A percentile compares a stretch with the other conserved stretches of the same genome.
Evolutionary conservation across 179 eudicot species (phyloP).

Genomic region (Gypsophila paniculata): DNA sequence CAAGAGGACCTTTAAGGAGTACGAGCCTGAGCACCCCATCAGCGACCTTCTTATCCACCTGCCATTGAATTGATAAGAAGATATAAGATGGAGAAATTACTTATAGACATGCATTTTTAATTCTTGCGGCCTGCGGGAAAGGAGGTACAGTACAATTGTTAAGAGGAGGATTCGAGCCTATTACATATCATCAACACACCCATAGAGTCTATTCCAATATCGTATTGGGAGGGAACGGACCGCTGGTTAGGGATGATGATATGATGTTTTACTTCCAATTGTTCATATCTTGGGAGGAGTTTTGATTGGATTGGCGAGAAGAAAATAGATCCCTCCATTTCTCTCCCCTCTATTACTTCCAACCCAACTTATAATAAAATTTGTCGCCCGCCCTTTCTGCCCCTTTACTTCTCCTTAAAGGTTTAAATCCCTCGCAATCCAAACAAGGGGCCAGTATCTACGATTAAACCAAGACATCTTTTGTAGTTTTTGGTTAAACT

Average conservation of each 20-base stretch:
- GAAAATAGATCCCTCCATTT: too few species aligned
- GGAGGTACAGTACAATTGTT: background rate
- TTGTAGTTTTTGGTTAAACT: too few species aligned
- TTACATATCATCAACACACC: background rate
- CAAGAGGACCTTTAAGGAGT: constrained; percentile 84
- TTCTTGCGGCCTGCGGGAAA: background rate
- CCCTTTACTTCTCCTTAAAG: too few species aligned
- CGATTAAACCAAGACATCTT: too few species aligned
- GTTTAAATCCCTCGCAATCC: too few species aligned
- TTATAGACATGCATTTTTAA: background rate
- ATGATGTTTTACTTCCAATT: background rate
- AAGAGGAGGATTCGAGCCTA: background rate
- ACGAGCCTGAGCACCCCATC: constrained; percentile 92
- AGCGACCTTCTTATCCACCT: constrained; percentile 99
- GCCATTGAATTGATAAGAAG: constrained; percentile 16
- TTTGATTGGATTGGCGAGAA: too few species aligned
- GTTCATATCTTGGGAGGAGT: too few species aligned
- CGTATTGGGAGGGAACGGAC: background rate
- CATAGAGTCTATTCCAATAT: background rate
- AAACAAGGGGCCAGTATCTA: too few species aligned
- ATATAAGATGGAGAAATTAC: background rate
- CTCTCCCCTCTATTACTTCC: too few species aligned
- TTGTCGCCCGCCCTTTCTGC: too few species aligned
- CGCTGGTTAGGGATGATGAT: background rate
- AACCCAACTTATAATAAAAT: too few species aligned